These are phyloP conservation scores for Fusarium agapanthi DNA, from an alignment of 2,329 filamentous ascomycete genomes.

Conservation along the genomic window DNA sequence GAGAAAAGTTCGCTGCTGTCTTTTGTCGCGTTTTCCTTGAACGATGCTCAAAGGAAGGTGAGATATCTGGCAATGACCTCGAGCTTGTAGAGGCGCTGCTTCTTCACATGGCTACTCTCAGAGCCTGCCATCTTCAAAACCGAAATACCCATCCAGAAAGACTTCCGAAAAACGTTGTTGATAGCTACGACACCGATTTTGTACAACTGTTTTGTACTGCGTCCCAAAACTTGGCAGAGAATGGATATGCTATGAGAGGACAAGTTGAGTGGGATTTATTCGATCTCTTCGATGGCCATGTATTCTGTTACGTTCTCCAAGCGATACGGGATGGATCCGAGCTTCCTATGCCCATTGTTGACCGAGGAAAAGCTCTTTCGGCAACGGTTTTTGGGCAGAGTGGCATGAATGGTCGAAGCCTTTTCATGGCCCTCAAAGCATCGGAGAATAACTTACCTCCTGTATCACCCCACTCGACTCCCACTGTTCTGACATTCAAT, in stretches of 20 bases:
- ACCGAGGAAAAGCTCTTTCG: neutral
- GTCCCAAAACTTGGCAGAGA: neutral
- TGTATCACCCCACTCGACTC: neutral
- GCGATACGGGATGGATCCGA: neutral
- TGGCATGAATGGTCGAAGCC: neutral
- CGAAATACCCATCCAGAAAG: neutral
- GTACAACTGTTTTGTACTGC: neutral
- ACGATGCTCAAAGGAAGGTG: neutral
- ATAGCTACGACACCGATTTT: neutral
- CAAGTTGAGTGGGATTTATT: neutral
- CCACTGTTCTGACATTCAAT: neutral
- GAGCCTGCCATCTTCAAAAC: neutral
- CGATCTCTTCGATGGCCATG: neutral
- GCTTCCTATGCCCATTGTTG: neutral
- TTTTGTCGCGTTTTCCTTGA: neutral
- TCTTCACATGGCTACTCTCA: neutral
- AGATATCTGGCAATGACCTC: neutral
- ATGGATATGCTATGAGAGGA: neutral
- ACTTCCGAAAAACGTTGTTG: neutral
- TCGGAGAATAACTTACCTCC: neutral
- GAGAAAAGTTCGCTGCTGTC: neutral
- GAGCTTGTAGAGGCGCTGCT: neutral
- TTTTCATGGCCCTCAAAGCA: neutral
- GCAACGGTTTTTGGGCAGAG: rapidly evolving
- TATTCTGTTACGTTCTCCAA: neutral